Base-by-base conservation (phyloP, 306 rosid species). In the Lathyrus aphaca region DNA sequence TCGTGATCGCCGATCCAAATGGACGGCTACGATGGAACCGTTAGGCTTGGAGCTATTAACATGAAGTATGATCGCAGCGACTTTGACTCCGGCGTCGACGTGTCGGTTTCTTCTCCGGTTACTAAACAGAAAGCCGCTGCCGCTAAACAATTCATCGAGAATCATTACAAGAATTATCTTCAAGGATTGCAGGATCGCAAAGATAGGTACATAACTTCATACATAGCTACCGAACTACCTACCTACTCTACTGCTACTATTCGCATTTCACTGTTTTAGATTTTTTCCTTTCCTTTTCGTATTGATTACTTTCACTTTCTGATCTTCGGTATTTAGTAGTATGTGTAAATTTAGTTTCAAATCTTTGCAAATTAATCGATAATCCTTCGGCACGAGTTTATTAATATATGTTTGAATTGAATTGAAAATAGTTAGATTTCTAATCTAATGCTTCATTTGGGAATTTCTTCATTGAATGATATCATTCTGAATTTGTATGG, bases 141-240 rank as follows among this genome's bases (percentile, higher is more conserved):
- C 12, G 97, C 99, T 2, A 95, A 95, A 32, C 97, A 95, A 80
- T 88, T 95, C 76, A 91, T 95, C 16, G 99, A 95, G 89, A 95
- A 95, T 82, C 97, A 95, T 58, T 95, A 95, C 85, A 95, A 91
- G 86, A 95, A 95, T 57, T 72, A 95, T 82, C 91, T 95, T 19
- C 96, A 95, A 82, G 95, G 89, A 23, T 80, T 95, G 65, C 99
- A 95, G 78, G 99, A 95, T 84, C 99, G 99, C 73, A 89, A 84
- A 68, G 99, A 95, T 65, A 89, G 99, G 99, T 91, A 12, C 5
- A 17, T 4, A 11, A 38, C 19, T 21, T 64, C 30, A 25, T 25
- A 25, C 29, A 25, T 25, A 25, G 29, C 15, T 14, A 64, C 21
- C 69, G 46, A 18, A 2, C 30, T 6, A 64, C 15, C 17, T 19